Evolutionary conservation across 2,329 filamentous ascomycete genomes (phyloP), one percentile per base, ranked within the genome.

Genomic region (Stachybotrys chartarum): DNA sequence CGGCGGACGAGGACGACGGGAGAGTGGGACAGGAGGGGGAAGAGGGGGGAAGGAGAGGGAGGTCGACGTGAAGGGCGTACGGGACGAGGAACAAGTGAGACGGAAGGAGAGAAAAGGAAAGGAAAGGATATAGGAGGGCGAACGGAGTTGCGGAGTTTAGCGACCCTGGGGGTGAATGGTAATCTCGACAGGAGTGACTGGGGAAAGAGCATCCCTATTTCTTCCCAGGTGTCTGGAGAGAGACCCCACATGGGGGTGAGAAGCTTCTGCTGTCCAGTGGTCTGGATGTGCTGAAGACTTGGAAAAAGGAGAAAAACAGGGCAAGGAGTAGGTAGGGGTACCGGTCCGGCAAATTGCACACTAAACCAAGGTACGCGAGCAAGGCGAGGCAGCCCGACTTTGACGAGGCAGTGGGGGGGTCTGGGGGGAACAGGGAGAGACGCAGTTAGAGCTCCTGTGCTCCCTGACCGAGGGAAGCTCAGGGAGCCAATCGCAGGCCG

Each of bases 111-210:
- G 31, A 46, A 24, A 53, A 50, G 39, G 54, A 53, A 46, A 52
- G 53, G 31, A 50, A 56, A 51, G 30, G 55, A 50, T 48, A 24
- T 52, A 53, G 17, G 53, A 42, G 35, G 39, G 42, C 52, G 31
- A 31, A 39, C 35, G 35, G 35, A 42, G 35, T 42, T 42, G 8
- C 35, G 35, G 35, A 42, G 35, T 42, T 42, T 10, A 42, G 35
- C 10, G 35, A 42, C 35, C 35, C 35, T 10, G 35, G 35, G 35
- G 35, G 35, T 42, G 35, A 42, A 42, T 10, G 35, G 14, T 14
- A 14, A 42, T 42, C 8, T 42, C 24, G 35, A 42, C 8, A 14
- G 14, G 35, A 42, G 14, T 14, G 35, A 42, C 35, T 6, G 14
- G 35, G 35, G 14, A 14, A 24, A 24, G 24, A 24, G 24, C 24